Evolutionary conservation across 495 filamentous ascomycete species (phyloP).

Genomic region (Bryoglossum gracile): DNA sequence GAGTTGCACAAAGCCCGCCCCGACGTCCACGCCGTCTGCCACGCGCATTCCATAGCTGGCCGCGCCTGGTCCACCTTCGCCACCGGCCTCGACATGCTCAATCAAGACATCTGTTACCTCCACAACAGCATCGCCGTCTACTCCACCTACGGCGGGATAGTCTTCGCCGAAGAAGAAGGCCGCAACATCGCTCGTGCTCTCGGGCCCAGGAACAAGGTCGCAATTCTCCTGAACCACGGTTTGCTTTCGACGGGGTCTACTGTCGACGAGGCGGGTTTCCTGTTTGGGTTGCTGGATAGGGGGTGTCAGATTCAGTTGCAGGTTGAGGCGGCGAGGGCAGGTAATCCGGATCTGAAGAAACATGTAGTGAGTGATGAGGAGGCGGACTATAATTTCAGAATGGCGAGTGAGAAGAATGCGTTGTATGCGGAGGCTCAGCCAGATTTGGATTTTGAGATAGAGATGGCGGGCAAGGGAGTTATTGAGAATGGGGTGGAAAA

Average conservation of each 20-base stretch:
- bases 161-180: constrained; percentile 44
- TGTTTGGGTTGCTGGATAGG: constrained; percentile 44
- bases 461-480: constrained; percentile 35
- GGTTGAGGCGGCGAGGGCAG: constrained; percentile 41
- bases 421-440: constrained; percentile 41
- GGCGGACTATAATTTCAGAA: constrained; percentile 44
- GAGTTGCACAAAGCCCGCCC: constrained; percentile 49
- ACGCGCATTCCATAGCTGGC: constrained; percentile 46
- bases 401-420: constrained; percentile 38
- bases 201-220: constrained; percentile 36
- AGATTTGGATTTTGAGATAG: constrained; percentile 39
- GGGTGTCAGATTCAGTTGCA: constrained; percentile 43
- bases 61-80: constrained; percentile 48
- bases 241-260: constrained; percentile 46
- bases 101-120: constrained; percentile 49
- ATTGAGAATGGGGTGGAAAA: constrained; percentile 34
- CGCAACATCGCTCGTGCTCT: constrained; percentile 42
- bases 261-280: constrained; percentile 48
- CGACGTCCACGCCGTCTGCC: constrained; percentile 46
- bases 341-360: constrained; percentile 30
- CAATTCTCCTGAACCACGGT: constrained; percentile 49
- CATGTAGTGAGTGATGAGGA: constrained; percentile 42
- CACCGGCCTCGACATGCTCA: constrained; percentile 49
- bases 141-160: constrained; percentile 48
- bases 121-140: constrained; percentile 46